Evolutionary conservation across 192 early-diverging fungal species (phyloP), one percentile per base, ranked within the genome.

Genomic region (Geranomyces variabilis): DNA sequence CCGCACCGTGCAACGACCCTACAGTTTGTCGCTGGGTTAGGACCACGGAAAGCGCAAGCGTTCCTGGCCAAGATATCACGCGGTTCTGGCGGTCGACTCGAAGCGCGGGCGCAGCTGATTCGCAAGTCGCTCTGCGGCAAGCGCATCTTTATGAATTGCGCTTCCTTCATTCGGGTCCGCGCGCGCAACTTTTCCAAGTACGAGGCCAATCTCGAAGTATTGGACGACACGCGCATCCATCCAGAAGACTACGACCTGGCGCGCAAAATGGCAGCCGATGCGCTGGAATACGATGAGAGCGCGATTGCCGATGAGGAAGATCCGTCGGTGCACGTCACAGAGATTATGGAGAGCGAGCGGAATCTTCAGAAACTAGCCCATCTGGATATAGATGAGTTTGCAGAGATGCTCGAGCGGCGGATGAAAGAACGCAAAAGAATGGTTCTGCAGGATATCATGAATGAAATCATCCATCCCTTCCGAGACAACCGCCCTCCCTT

Each of bases 141-240:
- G 30, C 44, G 31, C 21, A 90, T 97, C 34, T 99, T 95, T 77
- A 90, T 94, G 84, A 99, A 99, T 79, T 93, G 94, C 73, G 90
- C 92, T 13, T 90, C 91, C 63, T 99, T 97, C 80, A 77, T 99
- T 58, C 90, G 92, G 41, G 90, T 99, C 48, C 88, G 87, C 17
- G 84, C 84, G 53, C 63, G 70, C 43, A 73, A 85, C 60, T 79
- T 87, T 36, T 67, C 66, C 13, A 24, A 59, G 12, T 48, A 80
- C 8, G 80, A 80, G n/a, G 77, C 82, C 47, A 76, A 71, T 2
- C 56, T 77, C 19, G 96, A 97, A 74, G 83, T 93, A 31, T 81
- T 99, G 36, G 97, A 99, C 79, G 90, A 92, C 62, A 99, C 95
- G 33, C 88, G 95, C 45, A 93, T 99, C 56, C 97, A 98, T 76